Percentiles rank a stretch among this genome's conserved stretches.
phyloP scores from a whole-genome alignment of 257 asterid genomes.

The Ilex asprella region DNA sequence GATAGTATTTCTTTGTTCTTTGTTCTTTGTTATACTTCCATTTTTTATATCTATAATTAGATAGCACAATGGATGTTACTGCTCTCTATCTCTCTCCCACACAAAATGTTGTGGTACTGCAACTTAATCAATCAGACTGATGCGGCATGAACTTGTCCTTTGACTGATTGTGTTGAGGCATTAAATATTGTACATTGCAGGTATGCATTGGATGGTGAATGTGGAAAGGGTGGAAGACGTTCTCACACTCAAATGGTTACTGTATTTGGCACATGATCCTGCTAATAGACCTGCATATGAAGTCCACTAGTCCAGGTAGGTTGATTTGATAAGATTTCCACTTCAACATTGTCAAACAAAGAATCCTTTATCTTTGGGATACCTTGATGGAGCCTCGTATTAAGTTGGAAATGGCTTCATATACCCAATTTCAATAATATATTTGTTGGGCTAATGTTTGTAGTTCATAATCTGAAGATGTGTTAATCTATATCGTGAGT shows the following conservation, averaged over 20 bases:
- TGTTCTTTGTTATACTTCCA: no score
- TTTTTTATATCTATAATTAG: no score
- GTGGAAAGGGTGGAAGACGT: conserved; percentile 96
- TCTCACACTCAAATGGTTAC: conserved; percentile 73
- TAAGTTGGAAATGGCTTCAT: neutral
- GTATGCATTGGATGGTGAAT: conserved; percentile 95
- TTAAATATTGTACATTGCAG: conserved; percentile 30
- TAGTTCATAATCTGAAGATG: no score
- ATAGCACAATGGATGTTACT: no score
- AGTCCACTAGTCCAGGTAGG: conserved; percentile 94
- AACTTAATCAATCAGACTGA: neutral
- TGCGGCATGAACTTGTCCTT: neutral
- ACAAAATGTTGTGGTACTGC: neutral
- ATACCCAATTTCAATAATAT: neutral
- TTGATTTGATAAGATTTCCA: conserved; percentile 3
- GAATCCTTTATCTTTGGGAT: neutral
- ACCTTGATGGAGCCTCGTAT: neutral
- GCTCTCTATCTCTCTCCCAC: neutral
- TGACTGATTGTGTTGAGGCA: conserved; percentile 5
- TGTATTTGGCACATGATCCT: conserved; percentile 82
- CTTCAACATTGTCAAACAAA: neutral
- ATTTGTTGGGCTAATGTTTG: no score
- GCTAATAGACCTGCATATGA: conserved; percentile 84
- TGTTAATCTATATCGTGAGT: no score
- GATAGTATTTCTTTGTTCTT: no score